phyloP scores from a whole-genome alignment of 805 yeast genomes.

The Tetrapisispora namnaoensis region DNA sequence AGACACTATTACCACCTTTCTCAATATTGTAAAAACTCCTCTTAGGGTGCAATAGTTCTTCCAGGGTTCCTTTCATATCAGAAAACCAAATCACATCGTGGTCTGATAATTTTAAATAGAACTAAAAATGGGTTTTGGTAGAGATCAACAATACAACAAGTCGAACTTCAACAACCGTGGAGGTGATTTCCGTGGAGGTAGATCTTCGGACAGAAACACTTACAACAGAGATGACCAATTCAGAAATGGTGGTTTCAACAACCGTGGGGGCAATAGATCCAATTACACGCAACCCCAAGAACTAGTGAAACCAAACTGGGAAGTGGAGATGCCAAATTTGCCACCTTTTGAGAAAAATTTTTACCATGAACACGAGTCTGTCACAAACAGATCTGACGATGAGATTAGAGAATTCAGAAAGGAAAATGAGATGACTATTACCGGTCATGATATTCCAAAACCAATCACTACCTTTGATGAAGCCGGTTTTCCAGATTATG shows the following conservation, averaged over 20 bases:
- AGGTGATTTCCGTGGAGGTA: conserved; percentile 34
- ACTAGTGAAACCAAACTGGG: conserved; percentile 65
- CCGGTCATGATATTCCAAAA: conserved; percentile 82
- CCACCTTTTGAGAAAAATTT: conserved; percentile 94
- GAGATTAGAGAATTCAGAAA: conserved; percentile 73
- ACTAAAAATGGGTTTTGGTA: conserved; percentile 10
- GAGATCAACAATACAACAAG: conserved; percentile 31
- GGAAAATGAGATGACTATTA: conserved; percentile 74
- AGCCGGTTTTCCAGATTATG: conserved; percentile 96
- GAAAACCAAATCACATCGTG: neutral
- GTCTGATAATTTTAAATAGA: neutral
- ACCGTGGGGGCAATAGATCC: conserved; percentile 34
- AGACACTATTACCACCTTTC: neutral
- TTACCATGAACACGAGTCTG: conserved; percentile 76
- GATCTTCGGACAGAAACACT: conserved; percentile 31
- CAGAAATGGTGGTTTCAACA: conserved; percentile 15
- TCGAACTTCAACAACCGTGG: conserved; percentile 32
- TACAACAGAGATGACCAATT: conserved; percentile 26
- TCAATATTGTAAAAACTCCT: no score
- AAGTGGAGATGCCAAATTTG: conserved; percentile 44
- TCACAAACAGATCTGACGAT: conserved; percentile 59
- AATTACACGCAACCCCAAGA: conserved; percentile 27
- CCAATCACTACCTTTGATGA: conserved; percentile 90
- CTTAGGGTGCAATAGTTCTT: neutral
- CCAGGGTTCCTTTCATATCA: neutral